Percentiles rank a stretch among this genome's conserved stretches.
Conservation (phyloP, 169 alveolate species). For the Plasmodium cynomolgi region DNA sequence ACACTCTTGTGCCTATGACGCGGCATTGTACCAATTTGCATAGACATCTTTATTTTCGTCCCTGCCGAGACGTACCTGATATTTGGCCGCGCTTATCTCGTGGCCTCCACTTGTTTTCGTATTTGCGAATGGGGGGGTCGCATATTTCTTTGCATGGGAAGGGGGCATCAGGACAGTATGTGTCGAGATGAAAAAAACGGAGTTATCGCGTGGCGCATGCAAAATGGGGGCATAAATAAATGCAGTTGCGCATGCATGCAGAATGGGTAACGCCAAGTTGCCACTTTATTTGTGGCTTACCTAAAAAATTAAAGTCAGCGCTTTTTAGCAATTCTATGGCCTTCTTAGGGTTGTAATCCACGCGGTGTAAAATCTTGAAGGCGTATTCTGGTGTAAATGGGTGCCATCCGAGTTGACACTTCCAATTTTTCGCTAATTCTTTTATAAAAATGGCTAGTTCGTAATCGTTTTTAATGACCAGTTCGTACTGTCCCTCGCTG, state of each 20-base stretch:
- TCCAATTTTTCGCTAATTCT: slow-evolving; percentile 89
- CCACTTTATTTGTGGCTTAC: slow-evolving; percentile 39
- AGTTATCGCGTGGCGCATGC: background rate
- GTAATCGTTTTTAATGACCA: slow-evolving; percentile 84
- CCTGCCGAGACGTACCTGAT: slow-evolving; percentile 53
- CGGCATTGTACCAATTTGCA: background rate
- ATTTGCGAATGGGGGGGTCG: slow-evolving; percentile 88
- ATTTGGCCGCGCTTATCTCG: slow-evolving; percentile 88
- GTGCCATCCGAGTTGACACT: slow-evolving; percentile 90
- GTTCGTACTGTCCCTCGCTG: slow-evolving; percentile 84
- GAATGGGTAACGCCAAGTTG: background rate
- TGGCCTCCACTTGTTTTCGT: slow-evolving; percentile 91
- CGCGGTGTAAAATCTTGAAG: slow-evolving; percentile 87
- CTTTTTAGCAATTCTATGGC: slow-evolving; percentile 88
- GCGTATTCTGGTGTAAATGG: slow-evolving; percentile 92
- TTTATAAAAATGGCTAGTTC: slow-evolving; percentile 88
- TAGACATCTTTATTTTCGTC: background rate
- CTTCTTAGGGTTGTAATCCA: slow-evolving; percentile 88
- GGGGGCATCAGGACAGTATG: background rate
- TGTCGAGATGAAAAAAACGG: background rate
- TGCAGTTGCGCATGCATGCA: background rate
- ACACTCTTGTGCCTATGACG: background rate
- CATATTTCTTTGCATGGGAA: slow-evolving; percentile 78
- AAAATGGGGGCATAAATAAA: background rate
- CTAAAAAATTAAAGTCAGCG: slow-evolving; percentile 85